A percentile compares a stretch with the other conserved stretches of the same genome.
phyloP scores from a whole-genome alignment of 2,329 filamentous ascomycete genomes.

The Nannizziopsis arthrosporioides region DNA sequence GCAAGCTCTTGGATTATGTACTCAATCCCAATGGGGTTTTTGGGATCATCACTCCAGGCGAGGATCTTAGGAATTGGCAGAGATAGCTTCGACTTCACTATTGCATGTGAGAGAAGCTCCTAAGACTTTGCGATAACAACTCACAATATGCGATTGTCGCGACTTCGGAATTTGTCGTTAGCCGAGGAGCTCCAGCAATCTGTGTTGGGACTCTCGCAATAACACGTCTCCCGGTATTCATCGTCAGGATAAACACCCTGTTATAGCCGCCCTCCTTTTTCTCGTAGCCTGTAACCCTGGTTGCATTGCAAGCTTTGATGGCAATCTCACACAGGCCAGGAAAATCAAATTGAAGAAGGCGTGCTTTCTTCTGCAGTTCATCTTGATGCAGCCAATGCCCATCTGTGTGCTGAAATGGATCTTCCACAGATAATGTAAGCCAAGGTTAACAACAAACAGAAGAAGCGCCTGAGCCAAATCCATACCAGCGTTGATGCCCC shows the following conservation, averaged over 20 bases:
- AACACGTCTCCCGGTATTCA: slow-evolving; percentile 16
- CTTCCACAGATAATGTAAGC: not conserved
- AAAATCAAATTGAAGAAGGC: slow-evolving; percentile 1
- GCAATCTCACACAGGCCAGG: not conserved
- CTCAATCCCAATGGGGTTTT: slow-evolving; percentile 20
- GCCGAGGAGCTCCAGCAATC: slow-evolving; percentile 13
- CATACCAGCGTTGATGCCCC: no score
- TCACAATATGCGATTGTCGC: slow-evolving; percentile 23
- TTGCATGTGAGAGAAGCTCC: not conserved
- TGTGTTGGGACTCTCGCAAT: slow-evolving; percentile 23
- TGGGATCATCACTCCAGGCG: slow-evolving; percentile 12
- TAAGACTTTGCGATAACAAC: slow-evolving; percentile 19
- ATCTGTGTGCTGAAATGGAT: slow-evolving; percentile 12
- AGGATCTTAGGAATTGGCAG: slow-evolving; percentile 15
- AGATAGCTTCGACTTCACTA: slow-evolving; percentile 8
- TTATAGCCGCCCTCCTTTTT: slow-evolving; percentile 18
- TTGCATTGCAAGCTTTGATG: slow-evolving; percentile 1
- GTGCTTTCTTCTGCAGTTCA: slow-evolving; percentile 10
- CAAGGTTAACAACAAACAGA: no score
- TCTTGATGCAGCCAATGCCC: slow-evolving; percentile 12
- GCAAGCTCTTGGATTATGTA: slow-evolving; percentile 23
- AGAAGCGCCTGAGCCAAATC: no score
- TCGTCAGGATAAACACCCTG: slow-evolving; percentile 21
- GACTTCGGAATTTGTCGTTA: slow-evolving; percentile 21
- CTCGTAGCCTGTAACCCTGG: slow-evolving; percentile 9